Evolutionary conservation across 495 filamentous ascomycete species (phyloP), one percentile per base, ranked within the genome.

Genomic region (Usnea hakonensis): DNA sequence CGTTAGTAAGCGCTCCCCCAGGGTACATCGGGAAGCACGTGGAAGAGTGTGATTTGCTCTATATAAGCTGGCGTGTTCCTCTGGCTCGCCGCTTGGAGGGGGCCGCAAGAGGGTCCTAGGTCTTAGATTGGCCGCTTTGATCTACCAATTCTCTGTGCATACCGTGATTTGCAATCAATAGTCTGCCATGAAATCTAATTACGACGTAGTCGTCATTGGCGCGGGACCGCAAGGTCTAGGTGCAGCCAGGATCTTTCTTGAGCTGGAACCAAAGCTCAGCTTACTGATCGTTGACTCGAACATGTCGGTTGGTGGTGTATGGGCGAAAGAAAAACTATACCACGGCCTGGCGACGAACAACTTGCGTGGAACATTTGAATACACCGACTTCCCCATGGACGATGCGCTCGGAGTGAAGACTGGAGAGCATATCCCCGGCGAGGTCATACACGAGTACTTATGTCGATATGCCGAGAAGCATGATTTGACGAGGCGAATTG

Each of bases 331-430:
- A 37, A 75, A 84, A 0, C 73, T 88, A 33, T 91, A 90, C 69
- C 81, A 83, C 10, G 85, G 85, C 13, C 79, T 92, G 28, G 84
- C 83, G 57, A 82, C 86, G 8, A 86, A 85, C 69, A 84, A 85
- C 64, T 75, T 81, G 70, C 71, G 83, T 23, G 85, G 87, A 14
- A 86, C 80, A 5, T 85, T 85, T 68, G 87, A 89, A 70, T 88
- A 81, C 70, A 84, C 81, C 48, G 88, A 90, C 67, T 89, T 87
- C 64, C 87, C 87, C 35, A 87, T 92, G 86, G 81, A 84, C 58
- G 76, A 76, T 38, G 69, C 76, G 26, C 86, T 83, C 66, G 83
- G 83, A 5, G 81, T 89, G 50, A 75, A 81, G 58, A 66, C 77
- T 2, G 84, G 82, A 0, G 71, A 90, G 53, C 85, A 91, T 70